Evolutionary conservation across 78 protist species (phyloP).

Genomic region (Guillardia theta): DNA sequence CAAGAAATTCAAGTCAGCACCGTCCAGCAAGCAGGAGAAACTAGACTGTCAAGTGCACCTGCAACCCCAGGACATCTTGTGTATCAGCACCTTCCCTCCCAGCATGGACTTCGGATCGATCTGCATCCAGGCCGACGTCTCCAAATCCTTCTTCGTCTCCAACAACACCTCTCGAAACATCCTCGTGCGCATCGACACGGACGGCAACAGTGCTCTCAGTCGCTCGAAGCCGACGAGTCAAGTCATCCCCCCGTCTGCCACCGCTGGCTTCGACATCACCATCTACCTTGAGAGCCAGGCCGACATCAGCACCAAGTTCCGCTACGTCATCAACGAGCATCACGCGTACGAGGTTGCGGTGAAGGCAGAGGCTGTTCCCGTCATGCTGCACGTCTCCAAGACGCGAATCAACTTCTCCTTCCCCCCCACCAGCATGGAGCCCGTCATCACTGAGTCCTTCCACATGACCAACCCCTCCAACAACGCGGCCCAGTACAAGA

Average conservation of each 20-base stretch:
- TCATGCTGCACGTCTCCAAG: conserved; percentile 33
- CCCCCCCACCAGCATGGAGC: neutral
- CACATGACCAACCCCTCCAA: neutral
- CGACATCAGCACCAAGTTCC: neutral
- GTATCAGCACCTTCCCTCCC: neutral
- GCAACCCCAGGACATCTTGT: conserved; percentile 23
- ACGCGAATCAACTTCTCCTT: conserved; percentile 45
- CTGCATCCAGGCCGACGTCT: conserved; percentile 32
- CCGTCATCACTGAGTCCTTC: neutral
- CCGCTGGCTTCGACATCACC: conserved; percentile 65
- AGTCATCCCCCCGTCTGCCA: conserved; percentile 63
- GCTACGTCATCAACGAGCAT: conserved; percentile 57
- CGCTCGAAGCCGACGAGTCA: conserved; percentile 24
- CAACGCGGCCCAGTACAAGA: conserved; percentile 17
- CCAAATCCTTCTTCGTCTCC: conserved; percentile 41
- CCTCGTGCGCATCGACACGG: neutral
- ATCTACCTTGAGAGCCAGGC: neutral
- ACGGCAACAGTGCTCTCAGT: conserved; percentile 15
- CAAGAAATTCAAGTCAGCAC: neutral
- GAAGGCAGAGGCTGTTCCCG: conserved; percentile 55
- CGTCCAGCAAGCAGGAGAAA: neutral
- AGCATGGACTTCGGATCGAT: conserved; percentile 56
- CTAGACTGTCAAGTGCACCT: conserved; percentile 43
- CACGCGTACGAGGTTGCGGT: conserved; percentile 46
- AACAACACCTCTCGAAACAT: conserved; percentile 45